phyloP scores from a whole-genome alignment of 176 grass and related monocot genomes.

The Aegilops tauschii region DNA sequence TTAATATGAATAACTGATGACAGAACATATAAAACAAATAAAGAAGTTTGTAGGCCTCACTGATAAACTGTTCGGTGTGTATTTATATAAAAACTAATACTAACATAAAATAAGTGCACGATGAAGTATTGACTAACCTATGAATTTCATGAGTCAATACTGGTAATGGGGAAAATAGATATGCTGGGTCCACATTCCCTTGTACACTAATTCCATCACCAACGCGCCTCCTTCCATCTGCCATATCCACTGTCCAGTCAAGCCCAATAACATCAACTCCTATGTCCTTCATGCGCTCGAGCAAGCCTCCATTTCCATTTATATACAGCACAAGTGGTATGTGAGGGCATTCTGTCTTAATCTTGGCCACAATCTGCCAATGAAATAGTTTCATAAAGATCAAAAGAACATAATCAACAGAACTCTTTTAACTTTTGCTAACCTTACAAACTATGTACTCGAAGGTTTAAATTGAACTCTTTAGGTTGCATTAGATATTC shows the following conservation, averaged over 20 bases:
- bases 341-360: constrained; percentile 79
- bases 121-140: constrained; percentile 51
- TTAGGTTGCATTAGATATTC: not conserved
- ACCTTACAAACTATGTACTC: constrained; percentile 6
- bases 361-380: constrained; percentile 76
- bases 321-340: constrained; percentile 90
- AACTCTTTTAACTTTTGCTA: not conserved
- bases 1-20: not conserved
- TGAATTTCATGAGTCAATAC: constrained; percentile 91
- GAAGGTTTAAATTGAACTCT: not conserved
- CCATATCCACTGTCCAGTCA: constrained; percentile 99
- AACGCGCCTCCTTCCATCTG: constrained; percentile 89
- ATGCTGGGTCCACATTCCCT: constrained; percentile 94
- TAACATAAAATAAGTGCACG: not conserved
- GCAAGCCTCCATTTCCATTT: constrained; percentile 93
- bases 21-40: not conserved
- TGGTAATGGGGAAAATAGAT: constrained; percentile 72
- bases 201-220: constrained; percentile 72
- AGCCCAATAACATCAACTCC: constrained; percentile 98
- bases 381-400: constrained; percentile 33
- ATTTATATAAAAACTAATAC: constrained; percentile 9
- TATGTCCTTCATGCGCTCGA: constrained; percentile 81
- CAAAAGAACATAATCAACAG: not conserved
- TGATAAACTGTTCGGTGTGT: not conserved
- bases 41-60: not conserved